A percentile compares a stretch with the other conserved stretches of the same genome.
Evolutionary conservation across 352 stramenopile genomes (phyloP).

Genomic region (Pythium apleroticum): DNA sequence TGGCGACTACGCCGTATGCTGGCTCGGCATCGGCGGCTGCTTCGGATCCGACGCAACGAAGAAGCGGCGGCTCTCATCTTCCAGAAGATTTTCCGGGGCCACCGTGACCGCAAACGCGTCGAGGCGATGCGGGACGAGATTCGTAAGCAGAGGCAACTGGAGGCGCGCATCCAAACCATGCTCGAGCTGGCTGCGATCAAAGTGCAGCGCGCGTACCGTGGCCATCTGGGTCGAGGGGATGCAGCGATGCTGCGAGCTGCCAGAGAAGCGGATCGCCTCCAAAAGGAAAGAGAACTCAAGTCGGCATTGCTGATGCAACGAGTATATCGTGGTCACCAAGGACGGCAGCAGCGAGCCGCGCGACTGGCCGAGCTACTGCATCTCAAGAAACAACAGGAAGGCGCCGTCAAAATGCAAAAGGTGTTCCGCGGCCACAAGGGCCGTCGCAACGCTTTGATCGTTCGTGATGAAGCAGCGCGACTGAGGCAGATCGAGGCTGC

Average conservation of each 20-base stretch:
- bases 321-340: constrained; percentile 71
- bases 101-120: constrained; percentile 51
- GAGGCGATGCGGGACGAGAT: constrained; percentile 43
- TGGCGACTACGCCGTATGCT: constrained; percentile 53
- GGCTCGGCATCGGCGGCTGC: constrained; percentile 42
- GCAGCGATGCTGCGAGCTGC: constrained; percentile 47
- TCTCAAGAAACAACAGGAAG: constrained; percentile 44
- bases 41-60: constrained; percentile 55
- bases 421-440: constrained; percentile 63
- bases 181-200: constrained; percentile 59
- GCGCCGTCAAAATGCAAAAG: constrained; percentile 63
- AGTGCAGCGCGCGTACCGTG: constrained; percentile 73
- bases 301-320: constrained; percentile 68
- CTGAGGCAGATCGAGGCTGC: constrained; percentile 48
- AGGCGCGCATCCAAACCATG: constrained; percentile 55
- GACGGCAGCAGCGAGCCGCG: constrained; percentile 40
- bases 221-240: constrained; percentile 55
- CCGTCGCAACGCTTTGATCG: constrained; percentile 38
- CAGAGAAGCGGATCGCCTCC: constrained; percentile 41
- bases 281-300: constrained; percentile 42
- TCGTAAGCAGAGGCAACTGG: constrained; percentile 42
- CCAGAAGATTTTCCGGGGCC: constrained; percentile 72
- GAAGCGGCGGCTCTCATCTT: constrained; percentile 68
- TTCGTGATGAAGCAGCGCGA: constrained; percentile 42
- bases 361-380: constrained; percentile 53